phyloP scores from a whole-genome alignment of 805 yeast genomes.

The Candida wancherniae region DNA sequence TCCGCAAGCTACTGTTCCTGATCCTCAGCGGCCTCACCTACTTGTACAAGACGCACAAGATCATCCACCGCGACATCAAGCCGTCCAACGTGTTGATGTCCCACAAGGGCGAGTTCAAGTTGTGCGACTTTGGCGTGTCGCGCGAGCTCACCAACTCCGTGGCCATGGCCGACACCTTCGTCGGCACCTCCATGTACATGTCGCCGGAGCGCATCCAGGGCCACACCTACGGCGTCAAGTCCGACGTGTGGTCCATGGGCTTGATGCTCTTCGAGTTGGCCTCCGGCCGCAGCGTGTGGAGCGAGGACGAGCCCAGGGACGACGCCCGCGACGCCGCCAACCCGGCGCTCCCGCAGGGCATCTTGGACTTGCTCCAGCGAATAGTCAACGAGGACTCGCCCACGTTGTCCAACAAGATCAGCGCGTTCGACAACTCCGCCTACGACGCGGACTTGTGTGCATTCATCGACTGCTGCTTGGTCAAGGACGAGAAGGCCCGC shows the following conservation, averaged over 20 bases:
- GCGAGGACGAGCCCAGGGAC: conserved; percentile 28
- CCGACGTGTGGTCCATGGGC: conserved; percentile 97
- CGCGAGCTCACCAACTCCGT: conserved; percentile 88
- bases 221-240: conserved; percentile 85
- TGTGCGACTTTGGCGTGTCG: conserved; percentile 96
- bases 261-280: conserved; percentile 85
- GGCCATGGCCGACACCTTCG: conserved; percentile 86
- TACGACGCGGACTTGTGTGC: conserved; percentile 51
- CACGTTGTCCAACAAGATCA: conserved; percentile 37
- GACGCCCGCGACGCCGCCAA: conserved; percentile 8
- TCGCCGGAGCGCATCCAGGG: conserved; percentile 98
- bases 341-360: conserved; percentile 67
- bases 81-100: conserved; percentile 91
- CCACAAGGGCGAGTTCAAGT: conserved; percentile 78
- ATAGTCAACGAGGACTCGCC: conserved; percentile 95
- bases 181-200: conserved; percentile 95
- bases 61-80: conserved; percentile 93
- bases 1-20: conserved; percentile 69
- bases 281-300: conserved; percentile 77
- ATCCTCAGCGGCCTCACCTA: conserved; percentile 80
- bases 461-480: conserved; percentile 70
- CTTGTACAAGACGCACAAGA: conserved; percentile 75
- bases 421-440: conserved; percentile 20
- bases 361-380: conserved; percentile 82
- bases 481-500: conserved; percentile 62